These are phyloP conservation scores for Exophiala sp. DNA, from an alignment of 2,329 filamentous ascomycete genomes.

Conservation along the genomic window DNA sequence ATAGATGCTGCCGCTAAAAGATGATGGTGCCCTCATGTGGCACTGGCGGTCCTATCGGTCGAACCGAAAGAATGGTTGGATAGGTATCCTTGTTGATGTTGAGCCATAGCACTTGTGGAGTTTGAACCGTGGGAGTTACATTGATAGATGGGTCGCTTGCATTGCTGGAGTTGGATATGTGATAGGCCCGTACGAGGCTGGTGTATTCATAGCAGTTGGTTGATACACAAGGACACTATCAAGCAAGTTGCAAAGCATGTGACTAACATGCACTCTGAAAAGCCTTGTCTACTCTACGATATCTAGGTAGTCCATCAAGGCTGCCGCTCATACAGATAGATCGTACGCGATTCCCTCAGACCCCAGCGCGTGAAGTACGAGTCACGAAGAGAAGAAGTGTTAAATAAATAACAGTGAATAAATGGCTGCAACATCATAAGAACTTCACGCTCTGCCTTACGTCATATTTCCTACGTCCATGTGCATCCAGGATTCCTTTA, in stretches of 20 bases:
- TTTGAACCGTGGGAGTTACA: background rate
- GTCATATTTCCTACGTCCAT: background rate
- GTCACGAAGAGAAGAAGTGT: too few species aligned
- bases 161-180: background rate
- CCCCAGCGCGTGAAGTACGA: too few species aligned
- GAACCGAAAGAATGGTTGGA: background rate
- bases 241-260: too few species aligned
- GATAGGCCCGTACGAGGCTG: background rate
- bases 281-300: too few species aligned
- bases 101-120: background rate
- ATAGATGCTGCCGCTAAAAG: conserved; percentile 34
- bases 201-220: background rate
- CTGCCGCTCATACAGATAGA: too few species aligned
- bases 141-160: background rate
- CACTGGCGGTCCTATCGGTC: conserved; percentile 1
- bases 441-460: too few species aligned
- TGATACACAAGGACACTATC: too few species aligned
- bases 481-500: too few species aligned
- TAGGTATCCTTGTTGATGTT: background rate
- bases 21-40: conserved; percentile 4
- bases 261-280: background rate
- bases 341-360: too few species aligned
- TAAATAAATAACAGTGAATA: too few species aligned
- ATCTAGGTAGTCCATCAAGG: too few species aligned
- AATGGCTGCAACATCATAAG: too few species aligned